These are phyloP conservation scores for Yamagishiella unicocca DNA, from an alignment of 139 green algal genomes.

Conservation along the genomic window DNA sequence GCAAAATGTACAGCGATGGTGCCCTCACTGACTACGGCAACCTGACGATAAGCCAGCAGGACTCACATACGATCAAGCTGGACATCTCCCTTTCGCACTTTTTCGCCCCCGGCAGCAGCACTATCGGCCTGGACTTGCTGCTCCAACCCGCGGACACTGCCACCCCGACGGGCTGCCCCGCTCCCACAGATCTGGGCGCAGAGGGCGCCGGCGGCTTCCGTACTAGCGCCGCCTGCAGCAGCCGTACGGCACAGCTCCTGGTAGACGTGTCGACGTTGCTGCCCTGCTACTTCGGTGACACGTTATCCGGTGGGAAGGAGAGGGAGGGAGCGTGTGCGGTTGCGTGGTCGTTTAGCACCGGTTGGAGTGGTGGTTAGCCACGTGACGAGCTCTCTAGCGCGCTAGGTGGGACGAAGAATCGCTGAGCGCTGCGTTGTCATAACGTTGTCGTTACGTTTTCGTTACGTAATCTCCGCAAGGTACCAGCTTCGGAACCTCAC, in stretches of 20 bases:
- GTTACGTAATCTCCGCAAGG: too few species aligned
- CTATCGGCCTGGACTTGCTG: not conserved
- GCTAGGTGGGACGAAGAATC: too few species aligned
- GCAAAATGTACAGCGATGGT: conserved; percentile 6
- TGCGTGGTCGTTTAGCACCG: not conserved
- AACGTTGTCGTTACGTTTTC: too few species aligned
- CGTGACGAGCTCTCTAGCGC: too few species aligned
- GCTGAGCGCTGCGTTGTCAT: too few species aligned
- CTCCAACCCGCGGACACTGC: not conserved
- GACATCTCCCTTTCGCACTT: not conserved
- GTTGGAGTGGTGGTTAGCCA: too few species aligned
- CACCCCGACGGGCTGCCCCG: not conserved
- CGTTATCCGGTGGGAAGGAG: not conserved
- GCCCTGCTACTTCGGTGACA: not conserved
- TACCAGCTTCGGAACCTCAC: too few species aligned
- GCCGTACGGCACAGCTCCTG: not conserved
- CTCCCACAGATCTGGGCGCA: not conserved
- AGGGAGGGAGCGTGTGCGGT: not conserved
- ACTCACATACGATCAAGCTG: not conserved
- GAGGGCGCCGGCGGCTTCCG: not conserved
- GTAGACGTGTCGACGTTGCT: conserved; percentile 6
- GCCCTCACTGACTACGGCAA: conserved; percentile 9
- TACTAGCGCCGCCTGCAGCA: not conserved
- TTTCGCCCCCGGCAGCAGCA: not conserved
- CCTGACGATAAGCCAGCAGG: not conserved